phyloP scores from a whole-genome alignment of 225 moss, liverwort and hornwort genomes.

The Neckera pumila region DNA sequence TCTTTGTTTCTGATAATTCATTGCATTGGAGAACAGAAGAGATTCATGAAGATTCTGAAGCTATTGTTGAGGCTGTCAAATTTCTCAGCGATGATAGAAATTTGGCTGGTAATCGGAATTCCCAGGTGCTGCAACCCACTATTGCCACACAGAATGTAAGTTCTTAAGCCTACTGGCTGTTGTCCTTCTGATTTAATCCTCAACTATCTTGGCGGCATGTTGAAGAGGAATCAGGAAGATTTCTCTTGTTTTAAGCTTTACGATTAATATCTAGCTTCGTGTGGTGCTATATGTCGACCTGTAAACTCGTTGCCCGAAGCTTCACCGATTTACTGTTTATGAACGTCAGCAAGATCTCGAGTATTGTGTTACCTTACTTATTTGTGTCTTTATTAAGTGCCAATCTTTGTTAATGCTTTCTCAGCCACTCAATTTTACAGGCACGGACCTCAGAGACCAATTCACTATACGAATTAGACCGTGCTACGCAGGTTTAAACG shows the following conservation, averaged over 20 bases:
- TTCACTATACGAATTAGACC: slow-evolving; percentile 83
- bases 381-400: not conserved
- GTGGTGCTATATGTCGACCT: not conserved
- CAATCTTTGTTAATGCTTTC: not conserved
- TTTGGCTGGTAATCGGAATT: slow-evolving; percentile 35
- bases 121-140: slow-evolving; percentile 78
- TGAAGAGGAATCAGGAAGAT: not conserved
- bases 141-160: slow-evolving; percentile 87
- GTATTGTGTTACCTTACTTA: not conserved
- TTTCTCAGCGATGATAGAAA: slow-evolving; percentile 46
- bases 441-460: slow-evolving; percentile 84
- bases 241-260: not conserved
- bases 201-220: not conserved
- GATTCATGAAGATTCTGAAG: slow-evolving; percentile 58
- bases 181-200: not conserved
- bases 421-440: slow-evolving; percentile 23
- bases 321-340: not conserved
- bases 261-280: not conserved
- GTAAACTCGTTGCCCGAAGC: not conserved
- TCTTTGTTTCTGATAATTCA: not conserved
- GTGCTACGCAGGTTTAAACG: slow-evolving; percentile 77
- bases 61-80: slow-evolving; percentile 54
- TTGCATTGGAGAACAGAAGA: slow-evolving; percentile 36
- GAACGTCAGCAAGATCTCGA: not conserved
- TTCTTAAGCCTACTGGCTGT: not conserved